Evolutionary conservation across 345 rosid species (phyloP).

Genomic region (Salix arbutifolia): DNA sequence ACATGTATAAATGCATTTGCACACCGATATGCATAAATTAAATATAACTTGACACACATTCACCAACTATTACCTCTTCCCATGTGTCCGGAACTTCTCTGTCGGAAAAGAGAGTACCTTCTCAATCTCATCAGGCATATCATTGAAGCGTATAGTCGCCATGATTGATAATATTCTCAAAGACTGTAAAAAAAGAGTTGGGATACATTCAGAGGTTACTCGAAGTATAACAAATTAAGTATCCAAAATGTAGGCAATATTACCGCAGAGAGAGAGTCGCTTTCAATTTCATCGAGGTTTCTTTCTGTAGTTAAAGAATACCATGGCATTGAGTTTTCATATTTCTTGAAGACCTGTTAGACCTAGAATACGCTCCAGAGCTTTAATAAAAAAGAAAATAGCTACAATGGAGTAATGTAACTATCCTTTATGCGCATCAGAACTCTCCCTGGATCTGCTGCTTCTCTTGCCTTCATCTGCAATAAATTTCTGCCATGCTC

Average conservation of each 20-base stretch:
- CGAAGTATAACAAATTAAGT: neutral
- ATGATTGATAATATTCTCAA: slow-evolving; percentile 52
- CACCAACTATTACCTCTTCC: slow-evolving; percentile 51
- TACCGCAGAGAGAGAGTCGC: slow-evolving; percentile 62
- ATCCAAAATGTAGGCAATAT: slow-evolving; percentile 7
- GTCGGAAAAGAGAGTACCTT: slow-evolving; percentile 41
- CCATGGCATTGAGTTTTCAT: slow-evolving; percentile 64
- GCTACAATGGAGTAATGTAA: slow-evolving; percentile 18
- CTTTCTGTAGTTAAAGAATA: slow-evolving; percentile 63
- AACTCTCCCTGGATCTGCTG: slow-evolving; percentile 48
- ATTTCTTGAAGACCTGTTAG: slow-evolving; percentile 55
- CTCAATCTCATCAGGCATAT: slow-evolving; percentile 59
- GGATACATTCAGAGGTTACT: slow-evolving; percentile 22
- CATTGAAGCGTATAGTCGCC: slow-evolving; percentile 68
- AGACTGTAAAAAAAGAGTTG: slow-evolving; percentile 41
- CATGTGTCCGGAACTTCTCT: slow-evolving; percentile 50
- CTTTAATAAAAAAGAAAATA: neutral
- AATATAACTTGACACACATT: neutral
- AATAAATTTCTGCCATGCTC: slow-evolving; percentile 48
- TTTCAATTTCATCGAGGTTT: slow-evolving; percentile 55
- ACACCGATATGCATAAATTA: neutral
- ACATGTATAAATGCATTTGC: neutral
- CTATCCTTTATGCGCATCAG: slow-evolving; percentile 70
- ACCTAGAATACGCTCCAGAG: slow-evolving; percentile 39
- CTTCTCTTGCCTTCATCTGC: slow-evolving; percentile 69